These are phyloP conservation scores for Lignosus rhinocerotis DNA, from an alignment of 1,284 basidiomycete species.

Conservation along the genomic window DNA sequence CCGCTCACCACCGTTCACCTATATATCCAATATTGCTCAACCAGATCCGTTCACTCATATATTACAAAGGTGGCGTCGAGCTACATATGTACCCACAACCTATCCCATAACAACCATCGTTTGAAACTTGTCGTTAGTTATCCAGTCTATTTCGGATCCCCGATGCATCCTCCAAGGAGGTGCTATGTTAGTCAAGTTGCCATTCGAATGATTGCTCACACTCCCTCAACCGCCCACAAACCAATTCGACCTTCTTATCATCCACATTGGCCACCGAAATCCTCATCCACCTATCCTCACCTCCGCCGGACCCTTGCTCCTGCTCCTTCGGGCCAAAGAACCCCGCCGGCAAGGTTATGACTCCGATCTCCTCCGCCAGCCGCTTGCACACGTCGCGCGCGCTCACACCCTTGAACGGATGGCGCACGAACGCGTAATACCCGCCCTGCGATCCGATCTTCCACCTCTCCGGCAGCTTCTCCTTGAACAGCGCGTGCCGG, in stretches of 20 bases:
- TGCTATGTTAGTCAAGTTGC: conserved; percentile 22
- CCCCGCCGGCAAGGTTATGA: conserved; percentile 66
- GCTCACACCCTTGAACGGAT: conserved; percentile 61
- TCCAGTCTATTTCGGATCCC: too few relatives aligned
- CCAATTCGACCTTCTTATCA: conserved; percentile 57
- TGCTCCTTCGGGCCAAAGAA: conserved; percentile 57
- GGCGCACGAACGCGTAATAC: conserved; percentile 76
- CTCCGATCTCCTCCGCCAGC: conserved; percentile 59
- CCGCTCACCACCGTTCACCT: too few relatives aligned
- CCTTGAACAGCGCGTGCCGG: conserved; percentile 64
- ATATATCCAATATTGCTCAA: too few relatives aligned
- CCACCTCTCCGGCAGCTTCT: conserved; percentile 51
- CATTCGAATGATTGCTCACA: conserved; percentile 31
- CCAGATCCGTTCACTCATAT: too few relatives aligned
- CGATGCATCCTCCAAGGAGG: too few relatives aligned
- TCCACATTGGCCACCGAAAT: conserved; percentile 84
- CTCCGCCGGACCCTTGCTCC: conserved; percentile 33
- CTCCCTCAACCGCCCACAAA: conserved; percentile 58
- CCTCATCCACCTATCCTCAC: conserved; percentile 62
- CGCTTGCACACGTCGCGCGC: conserved; percentile 55
- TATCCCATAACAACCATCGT: too few relatives aligned
- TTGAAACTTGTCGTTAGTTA: too few relatives aligned
- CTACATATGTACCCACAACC: too few relatives aligned
- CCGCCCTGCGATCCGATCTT: conserved; percentile 66
- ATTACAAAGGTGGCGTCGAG: too few relatives aligned